Evolutionary conservation across 495 filamentous ascomycete species (phyloP), one percentile per base, ranked within the genome.

Genomic region (Podospora pseudocomata): DNA sequence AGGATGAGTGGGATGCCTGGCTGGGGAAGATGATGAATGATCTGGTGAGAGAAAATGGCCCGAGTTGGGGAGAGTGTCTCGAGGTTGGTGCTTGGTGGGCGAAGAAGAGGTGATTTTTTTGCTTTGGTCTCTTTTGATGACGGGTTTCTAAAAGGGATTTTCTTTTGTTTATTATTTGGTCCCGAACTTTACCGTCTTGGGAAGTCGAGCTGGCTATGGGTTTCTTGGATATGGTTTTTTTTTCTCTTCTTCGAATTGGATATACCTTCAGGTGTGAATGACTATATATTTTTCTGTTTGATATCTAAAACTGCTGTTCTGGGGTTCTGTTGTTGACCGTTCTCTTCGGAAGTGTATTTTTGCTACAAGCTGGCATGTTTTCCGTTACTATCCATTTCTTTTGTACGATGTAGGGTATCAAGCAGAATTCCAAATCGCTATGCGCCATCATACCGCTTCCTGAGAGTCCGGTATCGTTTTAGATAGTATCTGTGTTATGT

Each of bases 1-100:
- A 90, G 73, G 92, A 96, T 70, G 94, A 97, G 79, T 98, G 92
- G 93, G 92, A 96, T 76, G 82, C 87, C 55, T 97, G 93, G 94
- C 88, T 90, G 81, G 87, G 90, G 44, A 91, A 89, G 71, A 91
- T 97, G 90, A 94, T 90, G 82, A 85, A 85, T 56, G 91, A 93
- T 80, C 81, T 97, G 75, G 83, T 96, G 69, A 89, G 91, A 73
- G 86, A 91, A 68, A 87, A 88, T 58, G 91, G 92, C 23, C 88
- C 92, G 27, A 86, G 87, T 44, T 92, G 87, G 81, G 92, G 94
- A 56, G 94, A 98, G 79, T 96, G 93, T 78, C 80, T 98, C 58
- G 94, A 97, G 82, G 86, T 95, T 66, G 94, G 93, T 64, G 93
- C 92, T n/a, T 97, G 93, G 93, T 96, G 92, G 90, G 93, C 91